Evolutionary conservation across 768 basidiomycete genomes (phyloP).

Genomic region (Astraeus odoratus): DNA sequence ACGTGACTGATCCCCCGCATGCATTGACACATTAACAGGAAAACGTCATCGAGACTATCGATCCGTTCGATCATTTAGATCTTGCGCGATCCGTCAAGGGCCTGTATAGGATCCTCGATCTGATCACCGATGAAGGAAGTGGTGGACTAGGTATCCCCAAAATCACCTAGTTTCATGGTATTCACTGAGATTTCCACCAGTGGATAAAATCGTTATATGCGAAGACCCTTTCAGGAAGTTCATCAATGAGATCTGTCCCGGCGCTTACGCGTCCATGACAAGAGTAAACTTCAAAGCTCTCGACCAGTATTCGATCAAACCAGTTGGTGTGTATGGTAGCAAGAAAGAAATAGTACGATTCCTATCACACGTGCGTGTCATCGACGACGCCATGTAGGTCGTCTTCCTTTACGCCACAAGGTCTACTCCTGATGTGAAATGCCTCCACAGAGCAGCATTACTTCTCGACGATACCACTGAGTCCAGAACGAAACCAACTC

Average conservation of each 20-base stretch:
- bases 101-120: slow-evolving; percentile 40
- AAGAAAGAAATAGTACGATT: slow-evolving; percentile 44
- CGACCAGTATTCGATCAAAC: slow-evolving; percentile 39
- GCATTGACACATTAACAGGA: not conserved
- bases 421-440: not conserved
- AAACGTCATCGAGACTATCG: not conserved
- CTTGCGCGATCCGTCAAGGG: slow-evolving; percentile 25
- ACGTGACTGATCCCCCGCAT: not conserved
- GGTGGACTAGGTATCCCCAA: slow-evolving; percentile 37
- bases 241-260: slow-evolving; percentile 41
- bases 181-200: slow-evolving; percentile 20
- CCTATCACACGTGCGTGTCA: slow-evolving; percentile 27
- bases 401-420: not conserved
- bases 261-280: slow-evolving; percentile 47
- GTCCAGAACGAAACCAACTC: slow-evolving; percentile 12
- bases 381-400: slow-evolving; percentile 38
- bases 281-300: slow-evolving; percentile 50
- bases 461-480: slow-evolving; percentile 1
- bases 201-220: slow-evolving; percentile 57
- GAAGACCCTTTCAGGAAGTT: slow-evolving; percentile 43
- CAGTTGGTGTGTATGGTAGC: slow-evolving; percentile 53
- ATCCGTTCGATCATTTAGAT: not conserved
- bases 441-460: slow-evolving; percentile 2
- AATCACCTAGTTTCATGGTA: not conserved
- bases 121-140: slow-evolving; percentile 39